These are phyloP conservation scores for bread wheat (Triticum aestivum) DNA, from an alignment of 176 grass and related monocot genomes.

Conservation along the genomic window IWGSC_CS_RefSeq_v2.1 NC_057799.1:653797172-653797671, in stretches of 20 bases:
- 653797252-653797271: no score
- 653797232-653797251: no score
- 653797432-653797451: not conserved
- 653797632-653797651: not conserved
- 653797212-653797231: not conserved
- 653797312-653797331: no score
- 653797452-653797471: not conserved
- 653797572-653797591: not conserved
- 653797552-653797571: not conserved
- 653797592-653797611: not conserved
- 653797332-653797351: not conserved
- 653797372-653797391: not conserved
- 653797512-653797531: not conserved
- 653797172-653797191: not conserved
- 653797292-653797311: no score
- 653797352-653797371: not conserved
- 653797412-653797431: not conserved
- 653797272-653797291: no score
- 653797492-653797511: not conserved
- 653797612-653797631: not conserved
- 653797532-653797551: not conserved
- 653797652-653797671: not conserved
- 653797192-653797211: not conserved
- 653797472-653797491: not conserved
- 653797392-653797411: not conserved